Conservation (phyloP, 495 filamentous ascomycete genomes). For the Chaetomidium leptoderma region DNA sequence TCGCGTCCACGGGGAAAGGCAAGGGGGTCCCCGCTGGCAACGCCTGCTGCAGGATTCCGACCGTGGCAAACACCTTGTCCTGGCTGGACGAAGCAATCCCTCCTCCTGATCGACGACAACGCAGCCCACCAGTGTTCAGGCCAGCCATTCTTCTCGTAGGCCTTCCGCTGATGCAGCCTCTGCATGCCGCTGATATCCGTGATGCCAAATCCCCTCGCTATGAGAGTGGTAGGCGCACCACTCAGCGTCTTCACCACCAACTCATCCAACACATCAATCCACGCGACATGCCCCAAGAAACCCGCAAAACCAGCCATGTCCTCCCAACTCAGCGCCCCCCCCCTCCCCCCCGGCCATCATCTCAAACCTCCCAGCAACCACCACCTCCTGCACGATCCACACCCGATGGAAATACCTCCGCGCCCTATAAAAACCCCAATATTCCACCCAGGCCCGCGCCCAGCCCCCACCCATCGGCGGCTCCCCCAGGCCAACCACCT, state of each 20-base stretch:
- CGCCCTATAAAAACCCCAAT: slow-evolving; percentile 13
- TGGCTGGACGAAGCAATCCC: slow-evolving; percentile 11
- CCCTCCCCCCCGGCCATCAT: slow-evolving; percentile 3
- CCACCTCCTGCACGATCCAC: slow-evolving; percentile 21
- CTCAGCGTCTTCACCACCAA: background rate
- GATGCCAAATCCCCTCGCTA: slow-evolving; percentile 6
- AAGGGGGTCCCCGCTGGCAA: background rate
- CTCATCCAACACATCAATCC: slow-evolving; percentile 13
- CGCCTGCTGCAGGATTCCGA: slow-evolving; percentile 18
- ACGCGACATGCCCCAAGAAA: slow-evolving; percentile 6
- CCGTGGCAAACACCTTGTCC: slow-evolving; percentile 18
- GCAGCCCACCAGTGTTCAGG: slow-evolving; percentile 12
- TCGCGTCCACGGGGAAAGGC: slow-evolving; percentile 10
- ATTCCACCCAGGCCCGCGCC: slow-evolving; percentile 7
- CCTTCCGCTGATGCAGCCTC: background rate
- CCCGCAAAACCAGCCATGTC: slow-evolving; percentile 5
- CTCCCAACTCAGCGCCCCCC: slow-evolving; percentile 6
- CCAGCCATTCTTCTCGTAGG: slow-evolving; percentile 1
- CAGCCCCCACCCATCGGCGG: slow-evolving; percentile 1
- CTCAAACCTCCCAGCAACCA: slow-evolving; percentile 7
- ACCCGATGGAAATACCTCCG: slow-evolving; percentile 17
- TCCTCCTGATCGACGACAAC: slow-evolving; percentile 4
- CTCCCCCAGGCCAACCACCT: slow-evolving; percentile 4
- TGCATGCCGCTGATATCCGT: slow-evolving; percentile 11
- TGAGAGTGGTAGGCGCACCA: background rate